Base-by-base conservation (phyloP, 2,329 filamentous ascomycete species). In the Talaromyces sp. region DNA sequence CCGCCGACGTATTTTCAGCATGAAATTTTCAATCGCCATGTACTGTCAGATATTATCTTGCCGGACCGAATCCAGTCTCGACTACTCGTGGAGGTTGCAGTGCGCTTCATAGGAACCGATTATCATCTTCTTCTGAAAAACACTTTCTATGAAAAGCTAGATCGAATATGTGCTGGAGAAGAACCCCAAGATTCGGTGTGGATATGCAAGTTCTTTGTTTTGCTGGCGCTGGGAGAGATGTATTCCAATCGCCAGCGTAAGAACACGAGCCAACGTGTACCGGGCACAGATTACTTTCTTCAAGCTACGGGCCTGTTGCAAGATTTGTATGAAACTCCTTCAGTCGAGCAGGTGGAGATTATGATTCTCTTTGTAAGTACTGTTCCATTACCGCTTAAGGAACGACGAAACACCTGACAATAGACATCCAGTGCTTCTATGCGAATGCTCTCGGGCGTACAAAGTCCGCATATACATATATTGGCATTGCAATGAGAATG, bases 221-320 rank as follows among this genome's bases (percentile, higher is more conserved):
- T 77, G 5, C 73, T 77, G 66, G 71, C 72, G 0, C 58, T 77
- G 8, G 75, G 75, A 0, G 75, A 77, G 40, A 72, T 76, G 11
- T 77, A 77, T 56, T 75, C 74, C 1, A 73, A 71, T 37, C 66
- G 72, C 5, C 68, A 72, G 4, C 11, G 64, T 60, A 61, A 69
- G 67, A 63, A 33, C 5, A 48, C 37, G 21, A 57, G 57, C 42
- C 58, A 64, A 33, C 33, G 48, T 18, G 72, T 77, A 0, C 75
- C 75, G 0, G 75, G 75, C 0, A 72, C 72, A n/a, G 69, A 72
- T 1, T 77, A 75, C 28, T 77, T 75, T 59, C 65, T 74, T 1
- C 66, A 66, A 7, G 68, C 75, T 1, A 70, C 76, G 5, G 67
- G 67, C 0, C 40, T 75, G 28, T 62, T 76, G 2, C 72, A 72